Base-by-base conservation (phyloP, 148 eudicot genomes). In the Cornus suecica region DNA sequence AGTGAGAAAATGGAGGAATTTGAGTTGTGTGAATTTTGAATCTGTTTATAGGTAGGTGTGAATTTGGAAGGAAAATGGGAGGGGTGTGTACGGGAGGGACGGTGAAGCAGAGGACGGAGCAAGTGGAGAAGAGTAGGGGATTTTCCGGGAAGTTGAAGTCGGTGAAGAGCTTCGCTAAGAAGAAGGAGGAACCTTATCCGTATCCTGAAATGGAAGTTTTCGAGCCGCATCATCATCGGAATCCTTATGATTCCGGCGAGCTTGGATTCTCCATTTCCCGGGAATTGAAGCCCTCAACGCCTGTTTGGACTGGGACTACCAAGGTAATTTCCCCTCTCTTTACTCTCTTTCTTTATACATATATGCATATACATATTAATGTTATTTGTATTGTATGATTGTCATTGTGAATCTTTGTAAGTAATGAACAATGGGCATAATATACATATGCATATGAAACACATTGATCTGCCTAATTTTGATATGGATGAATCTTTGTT, bases 111-210 rank as follows among this genome's bases (percentile, higher is more conserved):
- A 76, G 62, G 20, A 3, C 75, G 14, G 79, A 67, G 8, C 22
- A n/a, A n/a, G 72, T 60, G 8, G 79, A 76, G 58, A 54, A 74
- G 41, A 74, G 28, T 65, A 70, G 79, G 7, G 81, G 82, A 31
- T 85, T 81, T 75, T 87, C 90, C 0, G 85, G 85, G 66, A 90
- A 86, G 75, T 77, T 89, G 69, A 89, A 78, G 77, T 80, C 89
- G 15, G 70, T 77, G 11, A 78, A 56, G 68, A 88, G 90, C 63
- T 84, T 91, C 51, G 88, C 72, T 1, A 79, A 74, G 79, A 65
- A 76, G 76, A 79, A 80, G 58, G 83, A 76, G 11, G 82, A 78
- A 68, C 74, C 72, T 79, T 63, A 65, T 27, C 54, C 72, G 30
- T 72, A 63, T 68, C 71, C 85, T 25, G 88, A 71, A 51, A 58